These are phyloP conservation scores for Tardiomyces digboiensis DNA, from an alignment of 1,139 yeast genomes.

Conservation along the genomic window DNA sequence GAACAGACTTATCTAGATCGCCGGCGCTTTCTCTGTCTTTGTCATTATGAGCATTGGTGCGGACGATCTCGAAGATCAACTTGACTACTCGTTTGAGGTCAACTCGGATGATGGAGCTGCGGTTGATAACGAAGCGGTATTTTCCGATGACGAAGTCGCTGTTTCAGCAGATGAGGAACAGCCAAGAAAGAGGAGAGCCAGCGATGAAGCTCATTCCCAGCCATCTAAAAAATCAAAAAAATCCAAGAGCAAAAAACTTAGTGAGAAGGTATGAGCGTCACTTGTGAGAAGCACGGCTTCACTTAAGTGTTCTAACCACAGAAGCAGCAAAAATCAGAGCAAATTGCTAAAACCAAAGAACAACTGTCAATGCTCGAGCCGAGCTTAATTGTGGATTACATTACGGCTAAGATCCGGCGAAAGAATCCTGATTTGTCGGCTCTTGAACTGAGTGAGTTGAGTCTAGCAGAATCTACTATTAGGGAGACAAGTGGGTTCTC, in stretches of 20 bases:
- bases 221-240: constrained; percentile 10
- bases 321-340: constrained; percentile 51
- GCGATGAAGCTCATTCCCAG: constrained; percentile 3
- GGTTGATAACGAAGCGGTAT: constrained; percentile 19
- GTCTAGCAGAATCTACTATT: constrained; percentile 39
- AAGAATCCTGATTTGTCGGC: constrained; percentile 47
- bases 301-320: constrained; percentile 27
- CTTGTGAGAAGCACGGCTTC: background rate
- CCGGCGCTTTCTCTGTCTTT: too few species aligned
- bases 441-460: constrained; percentile 51
- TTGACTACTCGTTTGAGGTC: constrained; percentile 44
- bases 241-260: constrained; percentile 13
- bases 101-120: constrained; percentile 19
- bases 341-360: constrained; percentile 42
- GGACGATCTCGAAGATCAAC: constrained; percentile 64
- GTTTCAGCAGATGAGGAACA: constrained; percentile 17
- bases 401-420: constrained; percentile 43
- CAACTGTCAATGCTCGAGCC: constrained; percentile 41
- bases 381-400: constrained; percentile 49
- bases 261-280: constrained; percentile 8
- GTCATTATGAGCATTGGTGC: constrained; percentile 19
- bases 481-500: constrained; percentile 42
- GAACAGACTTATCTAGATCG: too few species aligned
- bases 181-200: constrained; percentile 6
- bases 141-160: constrained; percentile 27